These are phyloP conservation scores for Citrus unshiu DNA, from an alignment of 345 rosid genomes.

Conservation along the genomic window DNA sequence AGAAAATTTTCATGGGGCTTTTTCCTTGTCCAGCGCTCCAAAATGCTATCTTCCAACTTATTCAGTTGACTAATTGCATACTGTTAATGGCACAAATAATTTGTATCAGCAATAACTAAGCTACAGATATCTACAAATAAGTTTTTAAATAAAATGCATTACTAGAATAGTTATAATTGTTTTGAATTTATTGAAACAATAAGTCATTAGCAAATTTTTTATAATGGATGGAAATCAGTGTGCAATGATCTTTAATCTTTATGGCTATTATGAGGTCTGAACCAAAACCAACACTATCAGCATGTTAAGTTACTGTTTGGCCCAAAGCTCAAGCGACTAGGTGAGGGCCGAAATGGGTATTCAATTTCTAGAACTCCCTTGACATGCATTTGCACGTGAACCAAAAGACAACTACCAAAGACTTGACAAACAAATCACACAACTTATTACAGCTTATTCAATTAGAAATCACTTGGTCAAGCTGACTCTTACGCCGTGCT, in stretches of 20 bases:
- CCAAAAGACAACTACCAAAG: neutral
- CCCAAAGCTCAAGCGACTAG: neutral
- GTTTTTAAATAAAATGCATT: neutral
- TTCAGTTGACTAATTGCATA: constrained; percentile 91
- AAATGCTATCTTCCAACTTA: constrained; percentile 91
- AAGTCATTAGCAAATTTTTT: neutral
- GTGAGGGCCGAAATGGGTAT: neutral
- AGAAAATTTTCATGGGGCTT: constrained; percentile 58
- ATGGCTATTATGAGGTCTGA: neutral
- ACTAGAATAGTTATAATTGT: neutral
- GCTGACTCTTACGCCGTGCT: neutral
- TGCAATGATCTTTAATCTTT: neutral
- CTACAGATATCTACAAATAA: constrained; percentile 1
- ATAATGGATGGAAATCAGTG: neutral
- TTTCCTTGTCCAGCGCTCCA: constrained; percentile 73
- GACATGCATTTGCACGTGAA: neutral
- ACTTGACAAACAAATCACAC: neutral
- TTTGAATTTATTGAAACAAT: neutral
- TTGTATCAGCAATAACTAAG: constrained; percentile 6
- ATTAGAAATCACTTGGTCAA: neutral
- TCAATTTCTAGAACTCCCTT: neutral
- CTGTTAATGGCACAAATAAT: constrained; percentile 40
- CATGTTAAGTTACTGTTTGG: neutral
- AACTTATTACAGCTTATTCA: neutral
- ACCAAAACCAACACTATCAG: neutral